Evolutionary conservation across 2,329 filamentous ascomycete species (phyloP).

Genomic region (Ophiostoma ulmi): DNA sequence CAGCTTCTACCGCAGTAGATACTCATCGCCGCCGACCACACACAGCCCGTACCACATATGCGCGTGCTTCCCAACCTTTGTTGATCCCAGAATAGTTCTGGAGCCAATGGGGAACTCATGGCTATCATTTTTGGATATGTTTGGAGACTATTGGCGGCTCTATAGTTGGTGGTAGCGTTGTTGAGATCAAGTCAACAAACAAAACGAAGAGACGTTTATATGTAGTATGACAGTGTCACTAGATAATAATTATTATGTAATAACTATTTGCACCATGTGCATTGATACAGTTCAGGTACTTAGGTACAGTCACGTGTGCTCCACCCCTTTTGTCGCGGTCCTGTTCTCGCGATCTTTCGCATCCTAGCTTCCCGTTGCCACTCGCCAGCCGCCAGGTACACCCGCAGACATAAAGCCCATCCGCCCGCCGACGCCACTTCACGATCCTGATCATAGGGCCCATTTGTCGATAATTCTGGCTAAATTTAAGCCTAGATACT

Average conservation of each 20-base stretch:
- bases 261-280: neutral
- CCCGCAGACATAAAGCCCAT: neutral
- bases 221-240: too few species aligned
- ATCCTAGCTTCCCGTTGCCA: constrained; percentile 7
- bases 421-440: neutral
- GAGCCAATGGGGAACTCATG: constrained; percentile 13
- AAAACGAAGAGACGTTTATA: too few species aligned
- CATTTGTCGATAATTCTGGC: neutral
- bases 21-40: neutral
- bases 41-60: constrained; percentile 21
- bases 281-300: neutral
- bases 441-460: neutral
- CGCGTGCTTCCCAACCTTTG: constrained; percentile 19
- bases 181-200: neutral
- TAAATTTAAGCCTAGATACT: neutral
- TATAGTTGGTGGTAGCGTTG: neutral
- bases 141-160: neutral
- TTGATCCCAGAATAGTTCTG: constrained; percentile 21
- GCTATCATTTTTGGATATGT: neutral
- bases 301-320: neutral
- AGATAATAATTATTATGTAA: neutral
- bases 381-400: neutral
- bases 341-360: constrained; percentile 16
- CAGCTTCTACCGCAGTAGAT: neutral
- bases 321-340: constrained; percentile 9